Evolutionary conservation across 805 yeast genomes (phyloP).

Genomic region (Zygosaccharomyces siamensis): DNA sequence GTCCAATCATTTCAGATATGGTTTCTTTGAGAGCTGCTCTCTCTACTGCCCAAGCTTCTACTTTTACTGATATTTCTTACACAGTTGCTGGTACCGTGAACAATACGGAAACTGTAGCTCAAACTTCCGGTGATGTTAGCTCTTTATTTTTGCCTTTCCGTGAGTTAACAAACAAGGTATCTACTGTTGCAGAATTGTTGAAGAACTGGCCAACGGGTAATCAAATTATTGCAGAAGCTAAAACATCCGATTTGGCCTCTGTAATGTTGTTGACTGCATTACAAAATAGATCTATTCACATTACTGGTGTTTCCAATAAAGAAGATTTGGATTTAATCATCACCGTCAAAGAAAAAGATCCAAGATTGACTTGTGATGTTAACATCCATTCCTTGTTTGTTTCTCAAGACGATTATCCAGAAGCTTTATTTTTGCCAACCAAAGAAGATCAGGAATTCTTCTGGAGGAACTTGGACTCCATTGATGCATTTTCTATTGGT

Average conservation of each 20-base stretch:
- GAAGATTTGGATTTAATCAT: constrained; percentile 79
- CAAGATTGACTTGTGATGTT: constrained; percentile 86
- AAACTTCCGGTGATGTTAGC: constrained; percentile 62
- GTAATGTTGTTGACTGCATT: constrained; percentile 83
- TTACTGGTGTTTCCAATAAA: constrained; percentile 75
- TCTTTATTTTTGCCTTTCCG: constrained; percentile 79
- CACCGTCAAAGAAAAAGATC: constrained; percentile 78
- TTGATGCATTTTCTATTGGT: constrained; percentile 89
- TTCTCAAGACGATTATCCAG: constrained; percentile 65
- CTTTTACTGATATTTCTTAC: constrained; percentile 77
- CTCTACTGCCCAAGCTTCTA: constrained; percentile 46
- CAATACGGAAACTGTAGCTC: constrained; percentile 58
- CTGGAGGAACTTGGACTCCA: constrained; percentile 66
- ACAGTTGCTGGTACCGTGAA: constrained; percentile 76
- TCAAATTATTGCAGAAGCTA: constrained; percentile 89
- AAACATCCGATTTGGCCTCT: constrained; percentile 88
- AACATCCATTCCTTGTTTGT: constrained; percentile 74
- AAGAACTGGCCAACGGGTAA: constrained; percentile 78
- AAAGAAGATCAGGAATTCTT: constrained; percentile 73
- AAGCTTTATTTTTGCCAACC: constrained; percentile 71
- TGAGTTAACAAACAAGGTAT: constrained; percentile 63
- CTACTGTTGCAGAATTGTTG: constrained; percentile 75
- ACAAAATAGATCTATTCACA: constrained; percentile 78
- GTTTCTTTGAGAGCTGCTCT: constrained; percentile 61
- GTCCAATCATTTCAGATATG: constrained; percentile 60